Base-by-base conservation (phyloP, 164 flowering plant genomes). In the Magnolia kwangsiensis region DNA sequence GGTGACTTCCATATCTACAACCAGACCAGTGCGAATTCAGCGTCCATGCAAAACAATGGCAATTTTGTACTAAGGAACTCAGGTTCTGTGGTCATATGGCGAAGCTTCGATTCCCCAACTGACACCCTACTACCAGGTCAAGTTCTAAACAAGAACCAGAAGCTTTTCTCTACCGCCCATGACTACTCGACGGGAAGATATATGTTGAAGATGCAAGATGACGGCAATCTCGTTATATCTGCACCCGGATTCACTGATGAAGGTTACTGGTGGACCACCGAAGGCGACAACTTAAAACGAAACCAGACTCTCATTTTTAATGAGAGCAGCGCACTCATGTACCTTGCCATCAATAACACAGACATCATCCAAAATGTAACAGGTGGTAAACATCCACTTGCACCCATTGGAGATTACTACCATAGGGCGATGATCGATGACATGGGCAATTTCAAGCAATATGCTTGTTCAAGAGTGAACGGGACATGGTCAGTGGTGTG, bases 111-210 rank as follows among this genome's bases (percentile, higher is more conserved):
- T 55, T 68, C 7, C 18, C 83, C 85, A 9, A 78, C 83, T 11
- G 83, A 83, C 68, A 81, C 83, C 23, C 31, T 83, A 59, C n/a
- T 81, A 8, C 80, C 80, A 0, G 83, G 83, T 27, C 85, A 81
- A 71, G 55, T 7, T 49, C 23, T 81, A 9, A 0, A 1, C 1
- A 6, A 0, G 4, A 68, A 51, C 50, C 20, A 64, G 18, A 18
- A 7, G 49, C 75, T 80, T 4, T 68, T 67, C 50, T 83, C 80
- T 63, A 76, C 72, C 50, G 49, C 72, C 16, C 68, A 74, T 23
- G 23, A 80, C 70, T 74, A 70, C 61, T 75, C 79, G 8, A 50
- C 69, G 3, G 83, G 85, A 59, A 78, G 78, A 45, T 83, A 70
- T 78, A 76, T 11, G 79, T 24, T 83, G 75, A 64, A 68, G 72